Conservation (phyloP, 2,329 filamentous ascomycete genomes). For the Stylonectria norvegica region DNA sequence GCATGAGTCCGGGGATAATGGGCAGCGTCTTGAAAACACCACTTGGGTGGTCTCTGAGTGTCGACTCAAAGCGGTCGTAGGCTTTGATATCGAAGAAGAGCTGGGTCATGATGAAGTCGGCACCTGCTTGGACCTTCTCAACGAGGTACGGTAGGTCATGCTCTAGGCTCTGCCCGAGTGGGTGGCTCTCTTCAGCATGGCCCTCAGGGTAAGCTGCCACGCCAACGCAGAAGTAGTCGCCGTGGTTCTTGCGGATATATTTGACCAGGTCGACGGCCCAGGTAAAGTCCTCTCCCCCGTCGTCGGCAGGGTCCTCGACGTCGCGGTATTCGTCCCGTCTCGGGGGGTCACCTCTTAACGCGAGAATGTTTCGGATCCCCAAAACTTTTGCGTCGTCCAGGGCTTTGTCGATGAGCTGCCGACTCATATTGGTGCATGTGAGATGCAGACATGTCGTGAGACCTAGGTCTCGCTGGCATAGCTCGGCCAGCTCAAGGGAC, state of each 20-base stretch:
- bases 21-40: slow-evolving; percentile 81
- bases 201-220: slow-evolving; percentile 95
- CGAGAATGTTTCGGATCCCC: slow-evolving; percentile 90
- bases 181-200: slow-evolving; percentile 86
- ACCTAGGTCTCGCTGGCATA: slow-evolving; percentile 87
- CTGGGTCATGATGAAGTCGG: slow-evolving; percentile 98
- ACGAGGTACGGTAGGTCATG: slow-evolving; percentile 84
- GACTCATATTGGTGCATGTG: slow-evolving; percentile 97
- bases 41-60: slow-evolving; percentile 74
- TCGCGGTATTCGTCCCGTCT: slow-evolving; percentile 80
- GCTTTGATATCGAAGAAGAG: slow-evolving; percentile 89
- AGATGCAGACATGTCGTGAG: slow-evolving; percentile 94
- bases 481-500: slow-evolving; percentile 88
- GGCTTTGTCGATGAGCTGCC: slow-evolving; percentile 78
- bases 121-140: slow-evolving; percentile 86
- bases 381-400: slow-evolving; percentile 86
- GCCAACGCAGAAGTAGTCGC: slow-evolving; percentile 94
- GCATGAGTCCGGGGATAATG: slow-evolving; percentile 94
- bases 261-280: slow-evolving; percentile 86
- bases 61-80: slow-evolving; percentile 75
- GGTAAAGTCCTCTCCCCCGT: slow-evolving; percentile 72
- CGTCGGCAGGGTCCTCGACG: slow-evolving; percentile 54
- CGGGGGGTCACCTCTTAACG: slow-evolving; percentile 86
- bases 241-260: slow-evolving; percentile 82
- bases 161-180: slow-evolving; percentile 64